These are phyloP conservation scores for Skeletonema menzelii DNA, from an alignment of 108 stramenopile species.

Conservation along the genomic window DNA sequence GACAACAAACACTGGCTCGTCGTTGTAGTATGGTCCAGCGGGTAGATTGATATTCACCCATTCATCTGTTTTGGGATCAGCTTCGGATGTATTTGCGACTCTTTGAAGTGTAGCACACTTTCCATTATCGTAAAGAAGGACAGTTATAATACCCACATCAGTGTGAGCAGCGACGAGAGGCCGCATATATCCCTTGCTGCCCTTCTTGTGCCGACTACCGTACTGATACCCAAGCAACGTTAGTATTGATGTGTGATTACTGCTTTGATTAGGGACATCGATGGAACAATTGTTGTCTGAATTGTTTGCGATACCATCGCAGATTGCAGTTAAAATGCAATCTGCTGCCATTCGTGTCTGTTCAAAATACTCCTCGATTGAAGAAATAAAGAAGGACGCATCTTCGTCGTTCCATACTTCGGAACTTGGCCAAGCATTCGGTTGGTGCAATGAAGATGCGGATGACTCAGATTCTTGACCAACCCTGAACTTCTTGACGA, in stretches of 20 bases:
- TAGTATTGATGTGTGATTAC: slow-evolving; percentile 62
- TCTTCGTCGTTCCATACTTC: slow-evolving; percentile 46
- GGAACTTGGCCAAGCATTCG: slow-evolving; percentile 66
- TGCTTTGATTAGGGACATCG: slow-evolving; percentile 5
- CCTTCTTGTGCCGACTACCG: slow-evolving; percentile 63
- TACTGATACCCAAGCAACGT: slow-evolving; percentile 70
- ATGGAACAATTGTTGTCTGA: slow-evolving; percentile 23
- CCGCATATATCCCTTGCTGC: slow-evolving; percentile 36
- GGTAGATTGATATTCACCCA: slow-evolving; percentile 69
- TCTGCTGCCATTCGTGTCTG: slow-evolving; percentile 43
- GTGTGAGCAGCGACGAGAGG: slow-evolving; percentile 78
- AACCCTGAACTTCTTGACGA: slow-evolving; percentile 74
- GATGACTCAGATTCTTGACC: slow-evolving; percentile 37
- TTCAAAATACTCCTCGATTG: slow-evolving; percentile 58
- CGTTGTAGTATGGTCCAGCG: neutral
- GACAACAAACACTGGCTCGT: slow-evolving; percentile 75
- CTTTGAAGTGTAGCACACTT: slow-evolving; percentile 67
- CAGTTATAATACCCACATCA: slow-evolving; percentile 76
- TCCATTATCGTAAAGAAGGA: slow-evolving; percentile 70
- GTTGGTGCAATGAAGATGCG: slow-evolving; percentile 54
- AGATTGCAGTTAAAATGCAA: slow-evolving; percentile 59
- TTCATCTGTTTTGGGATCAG: slow-evolving; percentile 3
- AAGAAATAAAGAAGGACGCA: slow-evolving; percentile 37
- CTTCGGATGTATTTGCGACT: neutral
- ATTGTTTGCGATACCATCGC: slow-evolving; percentile 52